A percentile compares a stretch with the other conserved stretches of the same genome.
These are phyloP conservation scores for Zancudomyces culisetae DNA, from an alignment of 371 early-diverging fungal species.

Conservation along the genomic window DNA sequence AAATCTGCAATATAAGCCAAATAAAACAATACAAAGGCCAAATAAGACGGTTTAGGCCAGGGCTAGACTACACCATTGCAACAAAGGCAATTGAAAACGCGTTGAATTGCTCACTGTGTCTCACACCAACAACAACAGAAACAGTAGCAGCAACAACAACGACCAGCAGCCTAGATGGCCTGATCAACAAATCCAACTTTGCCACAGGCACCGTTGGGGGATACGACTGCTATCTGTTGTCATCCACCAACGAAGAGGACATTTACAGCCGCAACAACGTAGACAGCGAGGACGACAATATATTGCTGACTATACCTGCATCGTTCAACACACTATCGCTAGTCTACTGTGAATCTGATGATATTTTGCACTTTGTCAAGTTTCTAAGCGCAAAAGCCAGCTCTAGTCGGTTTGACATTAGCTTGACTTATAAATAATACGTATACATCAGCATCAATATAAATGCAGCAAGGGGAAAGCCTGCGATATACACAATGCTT, in stretches of 20 bases:
- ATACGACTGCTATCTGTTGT: slow-evolving; percentile 57
- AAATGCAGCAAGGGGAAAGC: no score
- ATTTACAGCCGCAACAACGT: slow-evolving; percentile 39
- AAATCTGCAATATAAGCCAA: slow-evolving; percentile 24
- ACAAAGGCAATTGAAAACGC: no score
- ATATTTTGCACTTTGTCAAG: slow-evolving; percentile 52
- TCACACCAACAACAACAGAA: slow-evolving; percentile 16
- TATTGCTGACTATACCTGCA: slow-evolving; percentile 42
- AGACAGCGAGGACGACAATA: slow-evolving; percentile 42
- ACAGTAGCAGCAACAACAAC: slow-evolving; percentile 37
- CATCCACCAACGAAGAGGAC: slow-evolving; percentile 39
- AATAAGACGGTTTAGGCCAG: slow-evolving; percentile 43
- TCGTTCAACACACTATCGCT: slow-evolving; percentile 38
- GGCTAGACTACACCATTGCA: slow-evolving; percentile 54
- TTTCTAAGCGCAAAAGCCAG: slow-evolving; percentile 50
- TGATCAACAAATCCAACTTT: slow-evolving; percentile 21
- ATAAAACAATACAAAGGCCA: slow-evolving; percentile 24
- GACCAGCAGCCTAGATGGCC: slow-evolving; percentile 11
- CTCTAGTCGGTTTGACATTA: slow-evolving; percentile 52
- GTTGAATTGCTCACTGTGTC: no score
- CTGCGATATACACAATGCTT: no score
- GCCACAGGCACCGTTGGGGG: slow-evolving; percentile 45
- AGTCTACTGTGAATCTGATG: slow-evolving; percentile 46
- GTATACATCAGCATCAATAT: no score
- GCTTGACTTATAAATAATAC: no score